phyloP scores from a whole-genome alignment of 176 grass and related monocot species.

The Carex scoparia region DNA sequence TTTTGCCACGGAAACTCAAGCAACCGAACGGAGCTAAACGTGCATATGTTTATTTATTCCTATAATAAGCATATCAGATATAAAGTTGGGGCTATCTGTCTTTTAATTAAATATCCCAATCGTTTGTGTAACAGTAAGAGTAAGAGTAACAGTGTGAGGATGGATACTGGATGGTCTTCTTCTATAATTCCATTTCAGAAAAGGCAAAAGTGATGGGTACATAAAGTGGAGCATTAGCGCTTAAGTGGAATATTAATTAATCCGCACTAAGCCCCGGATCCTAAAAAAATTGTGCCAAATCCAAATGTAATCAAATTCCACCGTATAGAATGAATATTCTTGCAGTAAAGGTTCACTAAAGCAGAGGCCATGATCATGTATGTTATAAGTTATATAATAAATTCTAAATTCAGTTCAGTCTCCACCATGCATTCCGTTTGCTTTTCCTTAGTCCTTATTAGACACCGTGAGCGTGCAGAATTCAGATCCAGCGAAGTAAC shows the following conservation, averaged over 20 bases:
- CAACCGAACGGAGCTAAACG: too few relatives aligned
- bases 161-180: background rate
- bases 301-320: slow-evolving; percentile 10
- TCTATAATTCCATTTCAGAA: slow-evolving; percentile 5
- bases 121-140: background rate
- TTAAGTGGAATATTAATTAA: slow-evolving; percentile 23
- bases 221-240: slow-evolving; percentile 11
- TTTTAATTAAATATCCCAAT: background rate
- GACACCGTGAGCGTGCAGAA: slow-evolving; percentile 8
- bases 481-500: too few relatives aligned
- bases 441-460: background rate
- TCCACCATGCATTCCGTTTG: background rate
- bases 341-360: background rate
- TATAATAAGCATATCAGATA: background rate
- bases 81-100: background rate
- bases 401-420: background rate
- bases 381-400: too few relatives aligned
- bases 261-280: background rate
- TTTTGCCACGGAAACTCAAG: too few relatives aligned
- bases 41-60: too few relatives aligned
- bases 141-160: background rate
- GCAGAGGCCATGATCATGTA: slow-evolving; percentile 1
- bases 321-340: slow-evolving; percentile 11
- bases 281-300: slow-evolving; percentile 1
- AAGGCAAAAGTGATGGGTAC: background rate